Base-by-base conservation (phyloP, 1,284 basidiomycete genomes). In the Tilletiopsis washingtonensis region DNA sequence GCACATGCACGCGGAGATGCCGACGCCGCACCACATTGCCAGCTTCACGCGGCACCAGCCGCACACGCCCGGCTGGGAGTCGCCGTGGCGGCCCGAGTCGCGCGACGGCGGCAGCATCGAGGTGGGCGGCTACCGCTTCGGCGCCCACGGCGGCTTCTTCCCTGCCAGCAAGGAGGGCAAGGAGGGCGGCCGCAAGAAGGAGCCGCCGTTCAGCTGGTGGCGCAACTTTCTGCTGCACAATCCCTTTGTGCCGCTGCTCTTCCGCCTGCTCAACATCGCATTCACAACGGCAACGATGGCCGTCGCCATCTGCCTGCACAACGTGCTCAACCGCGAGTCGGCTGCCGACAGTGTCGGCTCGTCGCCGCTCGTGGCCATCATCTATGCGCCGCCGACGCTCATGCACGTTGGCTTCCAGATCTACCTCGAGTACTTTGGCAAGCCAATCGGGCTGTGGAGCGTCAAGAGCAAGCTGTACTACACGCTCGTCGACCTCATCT, bases 391-490 rank as follows among this genome's bases (percentile, higher is more conserved):
- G 6, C 75, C 87, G 49, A 90, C 86, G 3, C 77, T 93, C 29
- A 77, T 87, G 1, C 89, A 93, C 76, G 88, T 91, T 56, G 82
- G 90, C 52, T 53, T 62, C 54, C 53, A 43, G 51, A 46, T 65
- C 51, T 73, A 62, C 62, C 51, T 61, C 36, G 89, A 93, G 75
- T 93, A 93, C 74, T 89, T 90, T 70, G 86, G 89, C 39, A 81
- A 85, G 29, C 89, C 90, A 3, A 79, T 93, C 38, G 90, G 89
- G 12, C 78, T 93, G 25, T 93, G 90, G 90, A 79, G 53, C 19
- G 64, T 70, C n/a, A 51, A 57, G 34, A 60, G 57, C 39, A 72
- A 72, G 54, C 59, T 72, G 19, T 62, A 54, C 47, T 70, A 70
- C 52, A 67, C 63, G 20, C 54, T 61, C 15, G 59, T 64, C 12